phyloP scores from a whole-genome alignment of 2,329 filamentous ascomycete species.

The Colletotrichum echinochloae region DNA sequence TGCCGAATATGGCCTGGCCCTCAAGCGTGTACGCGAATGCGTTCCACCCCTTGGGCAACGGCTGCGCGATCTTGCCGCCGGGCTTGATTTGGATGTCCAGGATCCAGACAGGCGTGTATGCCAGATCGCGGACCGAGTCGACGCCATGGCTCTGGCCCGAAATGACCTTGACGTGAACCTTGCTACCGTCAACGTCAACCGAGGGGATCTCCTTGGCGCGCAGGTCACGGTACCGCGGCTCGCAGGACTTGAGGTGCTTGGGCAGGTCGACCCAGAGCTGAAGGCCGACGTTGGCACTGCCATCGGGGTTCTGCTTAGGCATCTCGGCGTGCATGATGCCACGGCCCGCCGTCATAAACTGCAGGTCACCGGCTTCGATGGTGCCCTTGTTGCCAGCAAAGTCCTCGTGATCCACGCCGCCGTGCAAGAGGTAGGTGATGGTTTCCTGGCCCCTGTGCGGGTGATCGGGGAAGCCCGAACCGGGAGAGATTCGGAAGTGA shows the following conservation, averaged over 20 bases:
- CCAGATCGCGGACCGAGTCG: constrained; percentile 88
- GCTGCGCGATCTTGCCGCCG: constrained; percentile 81
- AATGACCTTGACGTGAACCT: constrained; percentile 89
- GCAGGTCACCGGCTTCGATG: constrained; percentile 87
- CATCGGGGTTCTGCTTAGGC: constrained; percentile 83
- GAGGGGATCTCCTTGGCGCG: constrained; percentile 81
- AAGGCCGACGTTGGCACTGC: constrained; percentile 83
- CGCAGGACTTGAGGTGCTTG: constrained; percentile 82
- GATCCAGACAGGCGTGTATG: constrained; percentile 98
- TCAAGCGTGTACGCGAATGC: constrained; percentile 89
- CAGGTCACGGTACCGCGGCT: constrained; percentile 92
- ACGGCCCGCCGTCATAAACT: constrained; percentile 96
- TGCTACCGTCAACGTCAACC: constrained; percentile 77
- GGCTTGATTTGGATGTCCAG: constrained; percentile 85
- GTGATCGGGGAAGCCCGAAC: constrained; percentile 92
- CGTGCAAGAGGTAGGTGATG: constrained; percentile 90
- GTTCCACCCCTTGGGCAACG: constrained; percentile 85
- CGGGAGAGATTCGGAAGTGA: constrained; percentile 84
- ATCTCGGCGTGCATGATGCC: constrained; percentile 98
- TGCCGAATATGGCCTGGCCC: constrained; percentile 75
- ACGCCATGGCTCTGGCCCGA: constrained; percentile 86
- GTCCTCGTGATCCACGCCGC: constrained; percentile 91
- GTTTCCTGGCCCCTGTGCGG: constrained; percentile 84
- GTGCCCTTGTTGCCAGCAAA: constrained; percentile 89
- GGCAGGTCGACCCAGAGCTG: constrained; percentile 97